Percentiles rank a stretch among this genome's conserved stretches.
These are phyloP conservation scores for Hericium coralloides DNA, from an alignment of 768 basidiomycete species.

Conservation along the genomic window DNA sequence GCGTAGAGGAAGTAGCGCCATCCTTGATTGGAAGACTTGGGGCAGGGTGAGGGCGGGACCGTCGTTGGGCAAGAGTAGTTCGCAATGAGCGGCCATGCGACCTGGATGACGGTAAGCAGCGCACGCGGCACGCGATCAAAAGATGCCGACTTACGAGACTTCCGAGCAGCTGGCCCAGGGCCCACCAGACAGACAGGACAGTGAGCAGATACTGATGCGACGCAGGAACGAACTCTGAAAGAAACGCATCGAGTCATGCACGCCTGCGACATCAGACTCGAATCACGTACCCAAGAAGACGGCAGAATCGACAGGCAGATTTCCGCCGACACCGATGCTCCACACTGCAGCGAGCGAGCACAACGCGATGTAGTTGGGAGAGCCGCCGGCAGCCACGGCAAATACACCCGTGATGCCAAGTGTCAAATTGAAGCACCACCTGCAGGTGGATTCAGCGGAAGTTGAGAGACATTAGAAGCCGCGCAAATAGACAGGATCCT, in stretches of 20 bases:
- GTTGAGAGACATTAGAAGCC: neutral
- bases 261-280: neutral
- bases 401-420: constrained; percentile 61
- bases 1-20: constrained; percentile 73
- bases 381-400: constrained; percentile 52
- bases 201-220: constrained; percentile 72
- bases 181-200: constrained; percentile 74
- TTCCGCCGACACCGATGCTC: constrained; percentile 67
- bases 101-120: constrained; percentile 20
- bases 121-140: neutral
- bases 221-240: constrained; percentile 58
- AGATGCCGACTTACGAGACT: constrained; percentile 28
- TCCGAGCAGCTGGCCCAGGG: constrained; percentile 61
- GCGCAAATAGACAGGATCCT: neutral
- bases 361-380: constrained; percentile 42
- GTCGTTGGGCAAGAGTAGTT: constrained; percentile 50
- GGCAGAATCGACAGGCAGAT: constrained; percentile 67
- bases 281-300: constrained; percentile 54
- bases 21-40: constrained; percentile 48
- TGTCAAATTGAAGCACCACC: constrained; percentile 64
- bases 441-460: constrained; percentile 12
- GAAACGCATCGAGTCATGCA: too few relatives aligned
- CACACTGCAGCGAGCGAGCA: constrained; percentile 45
- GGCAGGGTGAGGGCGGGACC: constrained; percentile 25
- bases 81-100: constrained; percentile 69